Evolutionary conservation across 2,329 filamentous ascomycete species (phyloP).

Genomic region (Sporothrix protearum): DNA sequence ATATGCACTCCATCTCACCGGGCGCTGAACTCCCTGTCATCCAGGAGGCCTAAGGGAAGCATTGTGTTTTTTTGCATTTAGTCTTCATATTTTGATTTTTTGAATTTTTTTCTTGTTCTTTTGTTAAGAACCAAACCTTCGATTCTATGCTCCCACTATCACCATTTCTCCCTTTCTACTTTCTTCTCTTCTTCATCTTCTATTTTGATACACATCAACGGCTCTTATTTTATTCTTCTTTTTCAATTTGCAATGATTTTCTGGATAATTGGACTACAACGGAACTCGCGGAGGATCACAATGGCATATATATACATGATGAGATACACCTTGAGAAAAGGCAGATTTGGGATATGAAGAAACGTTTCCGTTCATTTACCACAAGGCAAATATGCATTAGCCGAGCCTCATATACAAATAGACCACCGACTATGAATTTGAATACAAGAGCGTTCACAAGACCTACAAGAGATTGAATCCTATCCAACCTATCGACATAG

Average conservation of each 20-base stretch:
- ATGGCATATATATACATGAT: conserved; percentile 5
- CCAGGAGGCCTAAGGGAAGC: conserved; percentile 17
- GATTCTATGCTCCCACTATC: neutral
- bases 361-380: conserved; percentile 34
- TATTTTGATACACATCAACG: neutral
- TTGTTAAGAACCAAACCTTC: neutral
- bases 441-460: neutral
- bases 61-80: neutral
- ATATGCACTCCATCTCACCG: neutral
- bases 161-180: neutral
- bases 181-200: neutral
- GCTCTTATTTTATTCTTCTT: neutral
- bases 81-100: neutral
- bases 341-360: conserved; percentile 5
- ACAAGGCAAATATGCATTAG: conserved; percentile 29
- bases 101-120: neutral
- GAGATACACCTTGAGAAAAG: neutral
- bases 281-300: neutral
- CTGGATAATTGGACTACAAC: neutral
- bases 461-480: no score
- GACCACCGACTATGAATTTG: neutral
- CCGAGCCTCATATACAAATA: neutral
- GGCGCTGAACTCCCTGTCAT: conserved; percentile 20
- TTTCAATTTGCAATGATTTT: neutral
- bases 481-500: no score